Evolutionary conservation across 306 rosid genomes (phyloP), one percentile per base, ranked within the genome.

Genomic region (Sesbania bispinosa): DNA sequence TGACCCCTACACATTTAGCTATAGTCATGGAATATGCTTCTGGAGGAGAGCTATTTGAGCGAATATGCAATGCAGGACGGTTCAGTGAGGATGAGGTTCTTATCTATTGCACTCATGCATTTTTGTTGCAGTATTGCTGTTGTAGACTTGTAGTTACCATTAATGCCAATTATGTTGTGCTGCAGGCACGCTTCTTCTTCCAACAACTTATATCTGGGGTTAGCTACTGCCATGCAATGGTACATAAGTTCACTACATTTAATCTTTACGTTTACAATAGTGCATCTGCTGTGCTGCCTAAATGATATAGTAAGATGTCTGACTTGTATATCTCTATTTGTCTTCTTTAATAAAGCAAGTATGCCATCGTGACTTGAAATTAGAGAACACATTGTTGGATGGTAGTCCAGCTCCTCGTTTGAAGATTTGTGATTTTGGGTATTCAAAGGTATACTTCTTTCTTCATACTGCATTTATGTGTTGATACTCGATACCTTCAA

Each of bases 11-110:
- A 7, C 98, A 93, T 84, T 79, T 93, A 66, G 98, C 97, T 15
- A 93, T 88, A 80, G 98, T 90, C 60, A 93, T 93, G 94, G 97
- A 93, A 83, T 93, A 80, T 82, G 98, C 98, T 38, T 88, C 97
- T 73, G 97, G 98, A 58, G 98, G 98, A 69, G 97, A 93, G 79
- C 85, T 93, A 68, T 93, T 93, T 73, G 98, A 93, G 77, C 90
- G 98, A 63, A 93, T 93, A 80, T 93, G 97, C 90, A 93, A 90
- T 62, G 97, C 96, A 10, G 98, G 97, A 48, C 81, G 94, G 74
- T 90, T 90, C 87, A 84, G 88, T 32, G 97, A 93, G 81, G 98
- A 93, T 58, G 98, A 93, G 94, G 96, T 93, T 81, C 57, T 66
- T 72, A 69, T 78, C 79, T 35, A 7, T 55, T 30, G 18, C 5